These are phyloP conservation scores for Gautieria morchelliformis DNA, from an alignment of 768 basidiomycete species.

Conservation along the genomic window DNA sequence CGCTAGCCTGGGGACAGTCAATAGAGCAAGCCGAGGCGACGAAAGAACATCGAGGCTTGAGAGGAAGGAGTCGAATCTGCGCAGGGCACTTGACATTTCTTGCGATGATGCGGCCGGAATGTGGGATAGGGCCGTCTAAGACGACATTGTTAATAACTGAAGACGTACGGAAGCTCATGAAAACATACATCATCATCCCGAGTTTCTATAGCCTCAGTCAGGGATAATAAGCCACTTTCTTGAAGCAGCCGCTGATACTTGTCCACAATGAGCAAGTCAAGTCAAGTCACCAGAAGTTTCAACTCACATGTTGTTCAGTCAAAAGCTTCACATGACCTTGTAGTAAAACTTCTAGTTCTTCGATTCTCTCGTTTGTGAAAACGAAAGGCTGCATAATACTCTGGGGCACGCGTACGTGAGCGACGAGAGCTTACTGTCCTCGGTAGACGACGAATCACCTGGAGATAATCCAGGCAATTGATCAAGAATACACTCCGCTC, in stretches of 20 bases:
- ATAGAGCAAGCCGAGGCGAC: conserved; percentile 66
- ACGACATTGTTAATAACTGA: conserved; percentile 22
- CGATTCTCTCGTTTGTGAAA: conserved; percentile 57
- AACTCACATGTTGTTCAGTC: conserved; percentile 75
- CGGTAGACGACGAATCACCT: conserved; percentile 37
- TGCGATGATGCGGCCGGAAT: conserved; percentile 56
- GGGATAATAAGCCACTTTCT: conserved; percentile 30
- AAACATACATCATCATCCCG: conserved; percentile 24
- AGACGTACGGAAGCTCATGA: conserved; percentile 8
- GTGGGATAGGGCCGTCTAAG: conserved; percentile 66
- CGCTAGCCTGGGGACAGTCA: conserved; percentile 59
- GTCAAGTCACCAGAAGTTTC: background rate
- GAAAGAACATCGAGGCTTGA: conserved; percentile 73
- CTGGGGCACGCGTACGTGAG: conserved; percentile 23
- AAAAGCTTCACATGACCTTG: conserved; percentile 53
- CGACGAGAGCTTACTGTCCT: background rate
- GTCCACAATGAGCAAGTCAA: background rate
- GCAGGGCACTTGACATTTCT: conserved; percentile 52
- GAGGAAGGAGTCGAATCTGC: conserved; percentile 75
- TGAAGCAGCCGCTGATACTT: conserved; percentile 28
- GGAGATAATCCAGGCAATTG: conserved; percentile 77
- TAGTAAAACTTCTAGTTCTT: conserved; percentile 47
- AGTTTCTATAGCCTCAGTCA: conserved; percentile 25
- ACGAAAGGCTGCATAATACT: conserved; percentile 54
- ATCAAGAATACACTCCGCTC: conserved; percentile 76